These are phyloP conservation scores for Fagopyrum homotropicum DNA, from an alignment of 148 eudicot genomes.

Conservation along the genomic window DNA sequence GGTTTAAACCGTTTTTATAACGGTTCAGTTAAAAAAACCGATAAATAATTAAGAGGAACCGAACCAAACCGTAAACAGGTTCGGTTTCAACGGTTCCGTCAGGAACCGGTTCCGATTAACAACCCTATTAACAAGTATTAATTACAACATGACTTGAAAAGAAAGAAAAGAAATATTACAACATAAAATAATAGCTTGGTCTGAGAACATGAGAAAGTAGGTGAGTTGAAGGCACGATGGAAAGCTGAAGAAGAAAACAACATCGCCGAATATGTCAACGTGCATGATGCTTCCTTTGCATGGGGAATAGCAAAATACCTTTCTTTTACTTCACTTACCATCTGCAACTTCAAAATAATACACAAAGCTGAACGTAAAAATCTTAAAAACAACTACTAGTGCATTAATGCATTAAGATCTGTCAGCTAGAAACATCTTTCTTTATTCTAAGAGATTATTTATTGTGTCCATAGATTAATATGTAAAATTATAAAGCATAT, in stretches of 20 bases:
- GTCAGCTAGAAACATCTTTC: not conserved
- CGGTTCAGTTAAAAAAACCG: too few species aligned
- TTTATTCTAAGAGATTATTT: too few species aligned
- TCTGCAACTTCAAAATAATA: not conserved
- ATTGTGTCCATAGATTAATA: too few species aligned
- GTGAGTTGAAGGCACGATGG: constrained; percentile 7
- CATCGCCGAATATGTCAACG: not conserved
- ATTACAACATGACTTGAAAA: too few species aligned
- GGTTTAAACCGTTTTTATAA: too few species aligned
- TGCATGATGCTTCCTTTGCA: constrained; percentile 1
- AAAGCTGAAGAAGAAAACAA: not conserved
- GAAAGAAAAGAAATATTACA: too few species aligned
- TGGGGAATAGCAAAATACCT: constrained; percentile 1
- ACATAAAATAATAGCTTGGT: not conserved
- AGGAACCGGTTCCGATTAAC: too few species aligned
- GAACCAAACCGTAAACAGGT: too few species aligned
- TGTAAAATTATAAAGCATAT: not conserved
- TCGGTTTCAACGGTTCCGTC: too few species aligned
- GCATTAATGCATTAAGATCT: not conserved
- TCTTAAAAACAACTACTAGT: too few species aligned
- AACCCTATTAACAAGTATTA: too few species aligned
- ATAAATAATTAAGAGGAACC: too few species aligned
- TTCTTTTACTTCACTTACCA: not conserved
- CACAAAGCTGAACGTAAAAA: not conserved
- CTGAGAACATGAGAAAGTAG: not conserved